phyloP scores from a whole-genome alignment of 2,329 filamentous ascomycete species.

The Sclerotinia spermophila region DNA sequence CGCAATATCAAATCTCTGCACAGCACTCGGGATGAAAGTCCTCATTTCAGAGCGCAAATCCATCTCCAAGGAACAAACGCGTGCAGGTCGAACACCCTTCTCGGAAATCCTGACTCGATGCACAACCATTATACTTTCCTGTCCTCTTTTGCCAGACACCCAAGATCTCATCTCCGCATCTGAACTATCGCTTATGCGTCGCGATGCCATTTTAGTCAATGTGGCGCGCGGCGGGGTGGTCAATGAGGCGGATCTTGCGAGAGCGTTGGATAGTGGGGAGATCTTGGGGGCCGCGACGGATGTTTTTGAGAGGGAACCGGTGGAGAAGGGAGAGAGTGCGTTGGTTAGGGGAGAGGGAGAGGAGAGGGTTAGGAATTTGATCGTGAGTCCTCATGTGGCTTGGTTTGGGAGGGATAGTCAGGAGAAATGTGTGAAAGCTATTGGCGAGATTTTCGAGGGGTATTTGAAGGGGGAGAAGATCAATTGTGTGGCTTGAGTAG shows the following conservation, averaged over 20 bases:
- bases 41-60: background rate
- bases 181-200: background rate
- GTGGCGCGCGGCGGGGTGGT: slow-evolving; percentile 4
- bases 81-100: background rate
- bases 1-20: background rate
- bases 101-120: background rate
- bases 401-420: slow-evolving; percentile 11
- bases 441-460: background rate
- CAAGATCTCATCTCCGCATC: background rate
- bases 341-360: background rate
- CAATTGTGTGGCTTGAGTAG: background rate
- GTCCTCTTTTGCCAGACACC: background rate
- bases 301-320: slow-evolving; percentile 1
- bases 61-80: background rate
- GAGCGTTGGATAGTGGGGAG: background rate
- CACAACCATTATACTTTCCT: background rate
- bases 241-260: background rate
- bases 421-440: background rate
- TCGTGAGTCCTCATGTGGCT: slow-evolving; percentile 8
- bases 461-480: background rate
- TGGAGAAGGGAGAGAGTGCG: background rate
- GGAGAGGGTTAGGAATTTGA: background rate
- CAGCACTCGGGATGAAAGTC: background rate
- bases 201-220: background rate
- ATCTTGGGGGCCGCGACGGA: slow-evolving; percentile 8